A percentile compares a stretch with the other conserved stretches of the same genome.
phyloP scores from a whole-genome alignment of 2,329 filamentous ascomycete species.

The Diaporthe humulicola region DNA sequence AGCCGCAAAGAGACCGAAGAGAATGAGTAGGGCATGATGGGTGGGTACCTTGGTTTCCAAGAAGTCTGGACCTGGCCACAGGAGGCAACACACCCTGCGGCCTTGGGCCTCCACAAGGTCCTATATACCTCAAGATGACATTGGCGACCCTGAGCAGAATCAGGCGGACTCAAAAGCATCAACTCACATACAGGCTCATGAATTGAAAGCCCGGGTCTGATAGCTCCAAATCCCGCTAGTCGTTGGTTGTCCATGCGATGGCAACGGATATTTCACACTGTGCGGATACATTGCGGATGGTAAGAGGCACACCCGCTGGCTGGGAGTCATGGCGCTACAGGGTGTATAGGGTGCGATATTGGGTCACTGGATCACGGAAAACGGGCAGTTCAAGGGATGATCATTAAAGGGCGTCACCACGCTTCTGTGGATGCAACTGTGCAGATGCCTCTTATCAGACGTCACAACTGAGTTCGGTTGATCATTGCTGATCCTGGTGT shows the following conservation, averaged over 20 bases:
- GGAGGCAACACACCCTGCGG: neutral
- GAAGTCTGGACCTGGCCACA: neutral
- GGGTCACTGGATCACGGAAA: neutral
- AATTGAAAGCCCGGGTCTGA: neutral
- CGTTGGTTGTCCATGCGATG: no score
- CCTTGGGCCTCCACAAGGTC: neutral
- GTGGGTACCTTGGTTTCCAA: neutral
- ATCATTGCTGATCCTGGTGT: neutral
- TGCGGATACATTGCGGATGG: neutral
- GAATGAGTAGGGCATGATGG: neutral
- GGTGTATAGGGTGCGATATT: neutral
- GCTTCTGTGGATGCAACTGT: neutral
- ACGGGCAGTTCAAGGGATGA: constrained; percentile 11
- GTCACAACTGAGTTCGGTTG: neutral
- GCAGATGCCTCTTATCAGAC: neutral
- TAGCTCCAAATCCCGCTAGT: neutral
- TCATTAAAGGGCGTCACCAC: constrained; percentile 8
- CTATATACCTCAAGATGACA: no score
- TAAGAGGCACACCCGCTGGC: neutral
- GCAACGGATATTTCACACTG: neutral
- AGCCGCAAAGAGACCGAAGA: constrained; percentile 35
- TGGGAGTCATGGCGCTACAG: neutral
- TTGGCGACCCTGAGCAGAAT: neutral
- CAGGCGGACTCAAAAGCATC: neutral
- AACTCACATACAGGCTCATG: neutral